These are phyloP conservation scores for Cymodocea nodosa DNA, from an alignment of 116 monocot genomes.

Conservation along the genomic window DNA sequence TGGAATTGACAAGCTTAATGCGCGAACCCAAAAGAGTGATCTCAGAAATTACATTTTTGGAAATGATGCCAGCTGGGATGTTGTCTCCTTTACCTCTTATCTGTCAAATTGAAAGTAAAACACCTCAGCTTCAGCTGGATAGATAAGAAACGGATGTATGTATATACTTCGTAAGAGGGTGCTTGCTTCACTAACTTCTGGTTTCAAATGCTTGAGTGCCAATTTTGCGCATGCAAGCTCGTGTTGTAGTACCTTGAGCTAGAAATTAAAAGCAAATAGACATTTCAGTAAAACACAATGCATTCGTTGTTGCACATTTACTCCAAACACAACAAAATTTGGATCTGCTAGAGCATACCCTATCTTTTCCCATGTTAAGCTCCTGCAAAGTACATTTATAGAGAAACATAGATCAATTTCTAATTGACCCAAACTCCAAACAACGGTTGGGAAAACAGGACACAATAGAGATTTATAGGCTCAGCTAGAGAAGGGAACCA, in stretches of 20 bases:
- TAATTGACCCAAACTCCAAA: neutral
- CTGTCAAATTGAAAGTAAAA: conserved; percentile 9
- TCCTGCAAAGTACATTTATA: conserved; percentile 32
- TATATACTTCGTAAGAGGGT: too few relatives aligned
- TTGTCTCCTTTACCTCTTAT: conserved; percentile 14
- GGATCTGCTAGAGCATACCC: conserved; percentile 17
- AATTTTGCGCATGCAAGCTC: conserved; percentile 38
- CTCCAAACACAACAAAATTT: neutral
- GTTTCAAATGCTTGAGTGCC: conserved; percentile 14
- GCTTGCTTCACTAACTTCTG: conserved; percentile 4
- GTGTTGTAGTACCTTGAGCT: conserved; percentile 60
- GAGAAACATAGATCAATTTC: neutral
- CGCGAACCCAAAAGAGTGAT: neutral
- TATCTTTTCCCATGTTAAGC: conserved; percentile 51
- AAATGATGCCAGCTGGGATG: neutral
- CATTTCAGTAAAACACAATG: neutral
- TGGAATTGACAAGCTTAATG: neutral
- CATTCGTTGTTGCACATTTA: neutral
- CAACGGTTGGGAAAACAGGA: too few relatives aligned
- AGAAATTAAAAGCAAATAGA: neutral
- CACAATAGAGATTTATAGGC: too few relatives aligned
- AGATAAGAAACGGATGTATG: too few relatives aligned
- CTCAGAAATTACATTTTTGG: neutral
- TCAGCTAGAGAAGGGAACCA: neutral
- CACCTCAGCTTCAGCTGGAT: neutral